Base-by-base conservation (phyloP, 2,329 filamentous ascomycete species). In the Exophiala dermatitidis region DNA sequence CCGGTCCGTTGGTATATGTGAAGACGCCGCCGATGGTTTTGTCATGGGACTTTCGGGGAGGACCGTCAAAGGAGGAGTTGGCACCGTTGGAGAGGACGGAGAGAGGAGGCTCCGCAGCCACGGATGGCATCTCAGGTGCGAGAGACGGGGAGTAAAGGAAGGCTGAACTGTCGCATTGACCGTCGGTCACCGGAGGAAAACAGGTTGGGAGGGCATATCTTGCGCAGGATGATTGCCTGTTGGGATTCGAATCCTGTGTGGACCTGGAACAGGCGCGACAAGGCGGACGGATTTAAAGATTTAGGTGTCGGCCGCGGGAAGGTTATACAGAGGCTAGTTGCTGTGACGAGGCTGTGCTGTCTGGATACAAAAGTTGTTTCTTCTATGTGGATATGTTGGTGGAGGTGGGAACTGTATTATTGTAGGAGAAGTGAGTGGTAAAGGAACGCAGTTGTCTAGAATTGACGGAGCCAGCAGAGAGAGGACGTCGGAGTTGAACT, bases 21-120 rank as follows among this genome's bases (percentile, higher is more conserved):
- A 75, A 74, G 33, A 73, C 69, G 59, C 73, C 73, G 50, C 71
- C 69, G 31, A 73, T 64, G 41, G 65, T 64, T 60, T 72, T 74
- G 46, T 75, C 72, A 62, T 71, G 65, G 36, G 70, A 67, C 64
- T 74, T 74, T 26, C 69, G 68, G 30, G 69, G 65, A 32, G 65
- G 60, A 37, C 70, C 67, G 51, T 73, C 72, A 45, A 73, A 69
- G 36, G 71, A 65, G 46, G 66, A 68, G 36, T 58, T 57, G 50
- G 60, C 48, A 49, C 60, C 57, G 47, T 60, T 60, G 63, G 66
- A 48, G 68, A 68, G 37, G 66, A 67, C 48, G 46, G 61, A 54
- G 29, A 56, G 57, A 51, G 59, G 52, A 41, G 61, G 41, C 5
- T 63, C 60, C 36, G 56, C 48, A 12, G 58, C 50, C 47, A 60